Base-by-base conservation (phyloP, 345 rosid genomes). In the Kandelia obovata region DNA sequence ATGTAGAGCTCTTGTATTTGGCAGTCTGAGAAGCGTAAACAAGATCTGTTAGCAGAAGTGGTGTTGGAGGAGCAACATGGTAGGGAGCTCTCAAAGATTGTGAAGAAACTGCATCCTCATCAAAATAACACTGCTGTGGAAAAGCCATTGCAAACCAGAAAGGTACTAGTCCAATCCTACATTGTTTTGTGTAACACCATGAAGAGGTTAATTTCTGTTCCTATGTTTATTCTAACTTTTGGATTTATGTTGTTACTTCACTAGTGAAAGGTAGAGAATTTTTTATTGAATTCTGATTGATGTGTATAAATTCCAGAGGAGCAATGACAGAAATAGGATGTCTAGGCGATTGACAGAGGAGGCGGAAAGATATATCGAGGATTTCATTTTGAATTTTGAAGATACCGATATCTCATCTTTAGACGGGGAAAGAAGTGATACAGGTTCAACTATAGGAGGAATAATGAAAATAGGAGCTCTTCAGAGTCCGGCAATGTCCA, bases 371-470 rank as follows among this genome's bases (percentile, higher is more conserved):
- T 92, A 82, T 77, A 81, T 95, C 5, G 93, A 90, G 74, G 96
- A 92, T 65, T 92, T 95, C 84, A 85, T 95, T 73, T 90, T 85
- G 2, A 95, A 84, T 76, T 83, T 95, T 61, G 97, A 95, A 78
- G 97, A 95, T 76, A 90, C 96, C 0, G 99, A 95, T 78, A 87
- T 95, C 56, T 95, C 97, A 57, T 95, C 99, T 5, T 53, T 95
- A 43, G 99, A 95, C 59, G 99, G 96, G 65, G 97, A 92, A 78
- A 82, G 88, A 75, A 92, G 97, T 65, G 99, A 95, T 66, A 85
- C 96, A 10, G 90, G 96, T 82, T 92, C 99, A 34, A 76, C 78
- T 70, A 74, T 90, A 5, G 93, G 92, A 56, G 86, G 87, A 65
- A 69, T 58, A 32, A 30, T 39, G 15, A 87, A 85, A 83, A 62